Conservation (phyloP, 2,329 filamentous ascomycete genomes). For the Madurella fahalii region DNA sequence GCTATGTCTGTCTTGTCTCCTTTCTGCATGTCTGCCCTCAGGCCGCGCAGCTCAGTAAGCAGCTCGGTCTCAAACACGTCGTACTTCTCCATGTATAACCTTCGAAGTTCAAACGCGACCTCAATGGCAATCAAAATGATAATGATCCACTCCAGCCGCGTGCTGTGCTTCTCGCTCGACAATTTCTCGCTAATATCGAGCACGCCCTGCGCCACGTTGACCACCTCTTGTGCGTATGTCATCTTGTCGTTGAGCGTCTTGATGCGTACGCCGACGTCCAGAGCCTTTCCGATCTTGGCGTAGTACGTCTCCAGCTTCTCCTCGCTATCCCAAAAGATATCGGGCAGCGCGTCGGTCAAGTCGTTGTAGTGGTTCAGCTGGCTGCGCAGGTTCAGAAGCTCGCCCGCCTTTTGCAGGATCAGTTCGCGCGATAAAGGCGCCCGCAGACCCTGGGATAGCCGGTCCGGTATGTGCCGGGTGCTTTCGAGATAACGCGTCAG, state of each 20-base stretch:
- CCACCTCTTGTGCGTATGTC: conserved; percentile 95
- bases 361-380: conserved; percentile 97
- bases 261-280: conserved; percentile 90
- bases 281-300: conserved; percentile 81
- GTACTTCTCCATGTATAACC: conserved; percentile 58
- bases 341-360: conserved; percentile 88
- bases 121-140: conserved; percentile 91
- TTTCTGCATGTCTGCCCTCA: conserved; percentile 16
- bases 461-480: conserved; percentile 74
- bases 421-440: conserved; percentile 63
- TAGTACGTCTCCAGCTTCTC: conserved; percentile 92
- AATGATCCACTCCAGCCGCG: conserved; percentile 90
- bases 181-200: conserved; percentile 86
- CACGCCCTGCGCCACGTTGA: conserved; percentile 84
- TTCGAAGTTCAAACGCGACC: conserved; percentile 78
- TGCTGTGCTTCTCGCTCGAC: conserved; percentile 83
- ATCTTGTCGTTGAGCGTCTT: conserved; percentile 93
- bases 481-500: conserved; percentile 82
- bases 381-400: conserved; percentile 81
- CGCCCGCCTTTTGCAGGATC: conserved; percentile 89
- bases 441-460: conserved; percentile 61
- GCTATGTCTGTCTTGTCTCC: not conserved
- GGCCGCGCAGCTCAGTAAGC: conserved; percentile 17
- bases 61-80: conserved; percentile 22
- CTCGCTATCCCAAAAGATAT: conserved; percentile 96